Conservation (phyloP, 371 early-diverging fungal species). For the Conidiobolus incongruus region DNA sequence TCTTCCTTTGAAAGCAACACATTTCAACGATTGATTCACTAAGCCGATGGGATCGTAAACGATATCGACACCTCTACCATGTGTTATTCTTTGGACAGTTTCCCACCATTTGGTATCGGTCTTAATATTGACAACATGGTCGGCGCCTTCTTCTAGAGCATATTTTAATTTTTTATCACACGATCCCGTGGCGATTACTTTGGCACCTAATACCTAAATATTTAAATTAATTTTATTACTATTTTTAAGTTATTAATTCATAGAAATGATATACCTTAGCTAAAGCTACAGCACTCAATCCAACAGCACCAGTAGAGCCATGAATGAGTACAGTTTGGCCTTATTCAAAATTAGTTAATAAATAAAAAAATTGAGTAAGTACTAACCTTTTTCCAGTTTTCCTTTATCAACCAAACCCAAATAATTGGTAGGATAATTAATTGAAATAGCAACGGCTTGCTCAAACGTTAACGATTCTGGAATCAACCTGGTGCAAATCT, state of each 20-base stretch:
- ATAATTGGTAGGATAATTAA: slow-evolving; percentile 71
- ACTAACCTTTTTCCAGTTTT: slow-evolving; percentile 24
- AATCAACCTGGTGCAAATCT: slow-evolving; percentile 24
- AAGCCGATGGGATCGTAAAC: slow-evolving; percentile 62
- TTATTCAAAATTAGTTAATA: background rate
- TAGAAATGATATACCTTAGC: slow-evolving; percentile 14
- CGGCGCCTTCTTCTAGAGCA: slow-evolving; percentile 45
- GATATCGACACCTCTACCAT: slow-evolving; percentile 44
- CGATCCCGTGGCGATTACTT: slow-evolving; percentile 68
- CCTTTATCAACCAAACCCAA: slow-evolving; percentile 47
- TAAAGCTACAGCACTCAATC: slow-evolving; percentile 42
- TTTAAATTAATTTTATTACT: slow-evolving; percentile 2
- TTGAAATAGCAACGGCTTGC: slow-evolving; percentile 51
- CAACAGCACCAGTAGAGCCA: slow-evolving; percentile 59
- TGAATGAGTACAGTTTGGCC: slow-evolving; percentile 43
- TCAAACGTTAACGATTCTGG: slow-evolving; percentile 45
- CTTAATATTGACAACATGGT: slow-evolving; percentile 55
- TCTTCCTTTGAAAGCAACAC: slow-evolving; percentile 71
- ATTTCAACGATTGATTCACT: slow-evolving; percentile 38
- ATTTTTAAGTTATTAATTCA: background rate
- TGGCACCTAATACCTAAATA: slow-evolving; percentile 51
- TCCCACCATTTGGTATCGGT: slow-evolving; percentile 51
- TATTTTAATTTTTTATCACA: slow-evolving; percentile 45
- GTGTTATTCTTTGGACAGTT: no score
- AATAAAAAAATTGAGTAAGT: background rate